These are phyloP conservation scores for Coniochaeta ligniaria DNA, from an alignment of 2,329 filamentous ascomycete species.

Conservation along the genomic window DNA sequence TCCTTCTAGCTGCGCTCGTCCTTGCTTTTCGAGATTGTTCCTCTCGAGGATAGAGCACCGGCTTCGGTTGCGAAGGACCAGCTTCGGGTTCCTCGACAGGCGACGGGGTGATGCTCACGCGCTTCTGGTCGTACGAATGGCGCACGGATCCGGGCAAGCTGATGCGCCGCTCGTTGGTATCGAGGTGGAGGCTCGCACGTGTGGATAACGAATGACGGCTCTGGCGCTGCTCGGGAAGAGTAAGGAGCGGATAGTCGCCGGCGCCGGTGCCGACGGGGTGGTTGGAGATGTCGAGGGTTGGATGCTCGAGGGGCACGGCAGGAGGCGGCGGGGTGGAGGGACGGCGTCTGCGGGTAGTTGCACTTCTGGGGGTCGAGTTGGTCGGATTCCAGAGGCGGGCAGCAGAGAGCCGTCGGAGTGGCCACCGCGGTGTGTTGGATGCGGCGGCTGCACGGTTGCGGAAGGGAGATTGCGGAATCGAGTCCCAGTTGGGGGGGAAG, in stretches of 20 bases:
- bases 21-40: constrained; percentile 7
- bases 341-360: constrained; percentile 32
- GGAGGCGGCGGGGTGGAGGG: constrained; percentile 48
- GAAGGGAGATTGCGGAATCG: constrained; percentile 32
- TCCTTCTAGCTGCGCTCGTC: constrained; percentile 16
- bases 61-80: constrained; percentile 15
- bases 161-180: constrained; percentile 40
- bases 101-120: constrained; percentile 20
- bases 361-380: constrained; percentile 46
- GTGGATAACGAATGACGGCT: constrained; percentile 33
- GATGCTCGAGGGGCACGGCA: constrained; percentile 40
- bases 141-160: constrained; percentile 48
- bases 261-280: constrained; percentile 28
- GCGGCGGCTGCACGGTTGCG: constrained; percentile 26
- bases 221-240: constrained; percentile 42
- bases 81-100: constrained; percentile 15
- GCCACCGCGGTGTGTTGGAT: constrained; percentile 17
- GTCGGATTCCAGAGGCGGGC: constrained; percentile 54
- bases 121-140: constrained; percentile 45
- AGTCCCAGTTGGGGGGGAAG: constrained; percentile 14
- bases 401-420: constrained; percentile 33
- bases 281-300: constrained; percentile 29
- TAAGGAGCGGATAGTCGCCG: constrained; percentile 44
- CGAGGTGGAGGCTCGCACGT: constrained; percentile 44
- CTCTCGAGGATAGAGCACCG: constrained; percentile 5